Evolutionary conservation across 78 protist genomes (phyloP).

Genomic region (Chrysochromulina tobinii): DNA sequence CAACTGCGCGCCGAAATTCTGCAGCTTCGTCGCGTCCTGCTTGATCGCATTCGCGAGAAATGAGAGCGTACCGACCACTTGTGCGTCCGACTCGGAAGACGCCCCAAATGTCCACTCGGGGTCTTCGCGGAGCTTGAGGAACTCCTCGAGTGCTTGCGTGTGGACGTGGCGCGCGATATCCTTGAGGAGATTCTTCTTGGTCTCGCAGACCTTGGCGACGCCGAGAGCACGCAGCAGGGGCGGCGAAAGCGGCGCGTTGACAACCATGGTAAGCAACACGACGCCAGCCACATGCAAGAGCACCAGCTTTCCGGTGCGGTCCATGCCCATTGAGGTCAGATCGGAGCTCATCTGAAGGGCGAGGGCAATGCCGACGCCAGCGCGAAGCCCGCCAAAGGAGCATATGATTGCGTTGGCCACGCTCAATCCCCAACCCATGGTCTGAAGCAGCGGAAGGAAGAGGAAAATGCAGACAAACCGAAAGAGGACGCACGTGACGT

Average conservation of each 20-base stretch:
- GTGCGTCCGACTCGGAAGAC: too few species aligned
- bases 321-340: neutral
- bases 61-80: too few species aligned
- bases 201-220: neutral
- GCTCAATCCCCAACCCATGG: conserved; percentile 28
- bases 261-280: conserved; percentile 42
- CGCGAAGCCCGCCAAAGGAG: conserved; percentile 67
- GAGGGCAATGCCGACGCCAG: conserved; percentile 70
- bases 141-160: too few species aligned
- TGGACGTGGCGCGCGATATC: too few species aligned
- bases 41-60: too few species aligned
- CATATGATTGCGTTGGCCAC: neutral
- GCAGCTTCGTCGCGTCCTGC: too few species aligned
- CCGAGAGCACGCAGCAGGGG: neutral
- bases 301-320: conserved; percentile 16
- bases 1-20: too few species aligned
- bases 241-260: conserved; percentile 40
- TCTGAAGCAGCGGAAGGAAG: neutral
- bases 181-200: too few species aligned
- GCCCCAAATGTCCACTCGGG: too few species aligned
- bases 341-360: conserved; percentile 34
- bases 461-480: neutral
- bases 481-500: neutral
- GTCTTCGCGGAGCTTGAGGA: too few species aligned
- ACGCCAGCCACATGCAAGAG: conserved; percentile 43